Percentiles rank a stretch among this genome's conserved stretches.
Evolutionary conservation across 2,329 filamentous ascomycete genomes (phyloP).

Genomic region (Karstenula rhodostoma): DNA sequence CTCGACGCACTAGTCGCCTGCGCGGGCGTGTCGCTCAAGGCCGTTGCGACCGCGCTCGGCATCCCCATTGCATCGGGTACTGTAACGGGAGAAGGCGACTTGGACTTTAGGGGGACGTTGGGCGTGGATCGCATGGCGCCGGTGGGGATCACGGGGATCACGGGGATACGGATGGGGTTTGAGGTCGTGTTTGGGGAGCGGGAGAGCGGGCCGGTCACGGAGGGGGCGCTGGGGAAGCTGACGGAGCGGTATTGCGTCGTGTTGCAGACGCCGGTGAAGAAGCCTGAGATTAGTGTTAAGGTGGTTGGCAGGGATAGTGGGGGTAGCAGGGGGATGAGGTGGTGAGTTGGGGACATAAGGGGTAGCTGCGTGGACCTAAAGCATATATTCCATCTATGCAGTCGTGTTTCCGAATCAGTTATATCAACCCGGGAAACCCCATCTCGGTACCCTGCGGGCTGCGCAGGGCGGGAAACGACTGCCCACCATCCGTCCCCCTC

Average conservation of each 20-base stretch:
- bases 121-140: constrained; percentile 57
- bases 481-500: neutral
- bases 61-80: constrained; percentile 55
- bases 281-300: constrained; percentile 38
- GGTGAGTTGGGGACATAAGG: constrained; percentile 20
- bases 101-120: constrained; percentile 60
- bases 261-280: constrained; percentile 44
- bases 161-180: constrained; percentile 55
- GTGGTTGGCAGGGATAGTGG: constrained; percentile 31
- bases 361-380: neutral
- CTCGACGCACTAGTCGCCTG: constrained; percentile 61
- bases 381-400: too few species aligned
- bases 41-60: constrained; percentile 57
- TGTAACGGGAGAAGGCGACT: constrained; percentile 56
- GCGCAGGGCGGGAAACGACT: neutral
- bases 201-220: constrained; percentile 47
- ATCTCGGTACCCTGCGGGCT: neutral
- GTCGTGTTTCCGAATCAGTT: neutral
- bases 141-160: constrained; percentile 59
- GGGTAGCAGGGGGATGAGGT: constrained; percentile 30
- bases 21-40: constrained; percentile 61
- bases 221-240: constrained; percentile 57
- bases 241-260: constrained; percentile 61
- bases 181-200: constrained; percentile 50
- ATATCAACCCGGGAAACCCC: neutral